phyloP scores from a whole-genome alignment of 345 rosid species.

The Cardamine chenopodiifolia region DNA sequence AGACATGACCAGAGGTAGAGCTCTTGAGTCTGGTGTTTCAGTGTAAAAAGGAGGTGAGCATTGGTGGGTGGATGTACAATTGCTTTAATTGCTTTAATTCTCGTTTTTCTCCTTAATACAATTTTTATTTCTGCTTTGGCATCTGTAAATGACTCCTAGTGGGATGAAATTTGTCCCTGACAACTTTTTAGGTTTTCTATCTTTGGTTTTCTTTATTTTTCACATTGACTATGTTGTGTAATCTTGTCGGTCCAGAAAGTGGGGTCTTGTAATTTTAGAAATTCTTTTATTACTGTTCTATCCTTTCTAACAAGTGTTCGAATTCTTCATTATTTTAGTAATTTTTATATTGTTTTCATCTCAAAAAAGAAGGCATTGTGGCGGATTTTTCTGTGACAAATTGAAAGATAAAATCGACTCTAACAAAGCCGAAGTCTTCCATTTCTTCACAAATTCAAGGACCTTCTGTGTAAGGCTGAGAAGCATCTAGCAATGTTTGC shows the following conservation, averaged over 20 bases:
- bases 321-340: not conserved
- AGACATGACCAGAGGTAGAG: conserved; percentile 33
- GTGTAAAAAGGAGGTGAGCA: conserved; percentile 38
- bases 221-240: conserved; percentile 26
- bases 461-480: conserved; percentile 14
- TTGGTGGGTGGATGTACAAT: conserved; percentile 44
- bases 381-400: not conserved
- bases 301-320: not conserved
- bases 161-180: conserved; percentile 35
- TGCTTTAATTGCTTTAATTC: conserved; percentile 32
- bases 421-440: not conserved
- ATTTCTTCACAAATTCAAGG: not conserved
- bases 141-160: conserved; percentile 39
- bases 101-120: conserved; percentile 13
- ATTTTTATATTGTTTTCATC: not conserved
- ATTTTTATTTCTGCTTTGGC: conserved; percentile 23
- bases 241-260: conserved; percentile 8
- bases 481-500: conserved; percentile 8
- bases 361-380: not conserved
- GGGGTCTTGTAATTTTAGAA: conserved; percentile 27
- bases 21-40: conserved; percentile 39
- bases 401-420: not conserved
- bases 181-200: conserved; percentile 16
- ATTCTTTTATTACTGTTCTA: conserved; percentile 6
- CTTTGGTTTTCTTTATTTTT: not conserved